Evolutionary conservation across 768 basidiomycete species (phyloP).

Genomic region (Clavulina sp.): DNA sequence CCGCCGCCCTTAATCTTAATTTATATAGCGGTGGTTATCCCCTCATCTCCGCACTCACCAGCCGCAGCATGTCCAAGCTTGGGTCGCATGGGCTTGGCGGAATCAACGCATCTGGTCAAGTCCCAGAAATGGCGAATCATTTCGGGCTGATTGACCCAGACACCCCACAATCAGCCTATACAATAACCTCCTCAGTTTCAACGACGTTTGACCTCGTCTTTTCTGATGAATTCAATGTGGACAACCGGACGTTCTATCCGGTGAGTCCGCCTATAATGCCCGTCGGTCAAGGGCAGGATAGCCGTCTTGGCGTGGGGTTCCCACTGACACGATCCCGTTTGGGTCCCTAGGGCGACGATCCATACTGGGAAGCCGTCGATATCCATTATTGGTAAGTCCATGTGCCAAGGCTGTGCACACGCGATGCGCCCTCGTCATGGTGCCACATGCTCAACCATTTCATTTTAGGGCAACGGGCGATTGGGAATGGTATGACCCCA

Average conservation of each 20-base stretch:
- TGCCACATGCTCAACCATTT: no score
- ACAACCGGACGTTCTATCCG: constrained; percentile 15
- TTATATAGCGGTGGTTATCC: constrained; percentile 20
- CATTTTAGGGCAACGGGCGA: constrained; percentile 38
- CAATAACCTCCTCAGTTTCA: constrained; percentile 18
- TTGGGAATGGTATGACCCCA: constrained; percentile 83
- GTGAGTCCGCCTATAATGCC: background rate
- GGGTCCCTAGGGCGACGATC: constrained; percentile 23
- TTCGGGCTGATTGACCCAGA: constrained; percentile 21
- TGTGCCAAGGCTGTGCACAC: background rate
- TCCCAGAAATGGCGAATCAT: constrained; percentile 18
- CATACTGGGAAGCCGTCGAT: constrained; percentile 25
- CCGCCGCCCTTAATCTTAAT: background rate
- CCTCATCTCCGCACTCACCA: constrained; percentile 17
- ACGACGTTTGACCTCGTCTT: constrained; percentile 19
- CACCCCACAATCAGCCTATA: constrained; percentile 17
- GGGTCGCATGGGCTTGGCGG: constrained; percentile 25
- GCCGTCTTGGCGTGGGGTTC: constrained; percentile 10
- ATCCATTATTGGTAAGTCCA: constrained; percentile 21
- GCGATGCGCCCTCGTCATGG: background rate
- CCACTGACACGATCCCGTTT: constrained; percentile 25
- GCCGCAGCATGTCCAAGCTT: constrained; percentile 9
- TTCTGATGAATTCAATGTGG: constrained; percentile 24
- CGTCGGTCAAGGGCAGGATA: background rate
- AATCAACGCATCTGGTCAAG: constrained; percentile 23